phyloP scores from a whole-genome alignment of 768 basidiomycete species.

The Clathrus columnatus region DNA sequence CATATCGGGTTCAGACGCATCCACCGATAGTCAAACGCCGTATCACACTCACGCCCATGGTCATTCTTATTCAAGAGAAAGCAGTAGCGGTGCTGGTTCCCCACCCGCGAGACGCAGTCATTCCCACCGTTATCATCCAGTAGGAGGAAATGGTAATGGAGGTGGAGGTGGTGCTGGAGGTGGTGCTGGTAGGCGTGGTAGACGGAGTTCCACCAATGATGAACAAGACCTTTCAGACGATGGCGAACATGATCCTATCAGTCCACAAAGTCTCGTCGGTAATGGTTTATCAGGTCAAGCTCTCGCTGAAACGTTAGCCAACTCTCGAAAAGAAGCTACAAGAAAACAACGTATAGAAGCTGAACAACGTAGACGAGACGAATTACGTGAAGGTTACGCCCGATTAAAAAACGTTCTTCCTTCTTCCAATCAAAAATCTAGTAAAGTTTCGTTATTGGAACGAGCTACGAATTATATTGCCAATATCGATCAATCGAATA shows the following conservation, averaged over 20 bases:
- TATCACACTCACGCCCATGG: conserved; percentile 18
- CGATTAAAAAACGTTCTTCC: conserved; percentile 83
- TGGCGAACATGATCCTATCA: conserved; percentile 36
- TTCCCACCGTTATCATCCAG: conserved; percentile 65
- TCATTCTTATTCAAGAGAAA: conserved; percentile 44
- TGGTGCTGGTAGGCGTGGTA: conserved; percentile 60
- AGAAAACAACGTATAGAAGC: conserved; percentile 79
- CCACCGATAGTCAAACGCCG: conserved; percentile 49
- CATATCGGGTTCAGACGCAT: conserved; percentile 84
- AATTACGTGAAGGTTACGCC: conserved; percentile 83
- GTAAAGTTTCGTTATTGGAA: conserved; percentile 83
- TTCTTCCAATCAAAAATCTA: conserved; percentile 82
- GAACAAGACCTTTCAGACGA: conserved; percentile 38
- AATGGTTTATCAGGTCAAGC: conserved; percentile 7
- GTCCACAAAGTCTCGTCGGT: conserved; percentile 18
- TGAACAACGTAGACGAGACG: conserved; percentile 83
- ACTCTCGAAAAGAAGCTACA: conserved; percentile 77
- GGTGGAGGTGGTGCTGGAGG: conserved; percentile 66
- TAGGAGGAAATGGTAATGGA: conserved; percentile 71
- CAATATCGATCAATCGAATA: conserved; percentile 61
- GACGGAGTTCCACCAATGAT: conserved; percentile 60
- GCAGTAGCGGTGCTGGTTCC: conserved; percentile 58
- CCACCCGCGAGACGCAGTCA: conserved; percentile 63
- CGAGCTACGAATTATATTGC: conserved; percentile 79
- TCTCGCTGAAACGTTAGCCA: conserved; percentile 65